Evolutionary conservation across 257 asterid genomes (phyloP).

Genomic region (Petunia secreta): DNA sequence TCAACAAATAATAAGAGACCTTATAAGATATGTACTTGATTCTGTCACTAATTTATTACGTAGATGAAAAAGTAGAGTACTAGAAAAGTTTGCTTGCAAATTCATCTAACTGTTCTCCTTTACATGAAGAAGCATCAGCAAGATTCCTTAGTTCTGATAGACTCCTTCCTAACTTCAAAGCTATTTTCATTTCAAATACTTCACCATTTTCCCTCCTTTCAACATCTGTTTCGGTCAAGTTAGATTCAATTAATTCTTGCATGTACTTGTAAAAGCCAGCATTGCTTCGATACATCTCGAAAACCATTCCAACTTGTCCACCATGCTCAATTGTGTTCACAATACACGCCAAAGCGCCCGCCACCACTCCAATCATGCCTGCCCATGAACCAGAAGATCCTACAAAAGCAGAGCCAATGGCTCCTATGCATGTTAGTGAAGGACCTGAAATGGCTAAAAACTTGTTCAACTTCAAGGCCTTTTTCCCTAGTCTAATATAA

Average conservation of each 20-base stretch:
- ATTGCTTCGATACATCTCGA: conserved; percentile 72
- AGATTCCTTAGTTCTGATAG: conserved; percentile 61
- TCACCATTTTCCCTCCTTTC: conserved; percentile 69
- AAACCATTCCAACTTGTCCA: conserved; percentile 80
- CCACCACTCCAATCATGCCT: conserved; percentile 43
- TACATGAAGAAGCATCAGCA: conserved; percentile 36
- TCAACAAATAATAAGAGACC: background rate
- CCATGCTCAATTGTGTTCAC: conserved; percentile 75
- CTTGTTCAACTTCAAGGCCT: conserved; percentile 59
- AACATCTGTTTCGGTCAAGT: conserved; percentile 47
- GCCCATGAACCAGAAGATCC: conserved; percentile 49
- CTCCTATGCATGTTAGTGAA: conserved; percentile 59
- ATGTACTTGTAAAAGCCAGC: conserved; percentile 70
- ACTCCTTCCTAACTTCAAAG: conserved; percentile 74
- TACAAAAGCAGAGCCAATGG: conserved; percentile 46
- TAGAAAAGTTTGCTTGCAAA: conserved; percentile 77
- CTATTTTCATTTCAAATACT: conserved; percentile 65
- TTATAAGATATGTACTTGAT: background rate
- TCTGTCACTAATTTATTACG: background rate
- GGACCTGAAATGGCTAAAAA: conserved; percentile 52
- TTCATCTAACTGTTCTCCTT: conserved; percentile 37
- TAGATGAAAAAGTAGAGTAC: background rate
- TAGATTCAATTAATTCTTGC: conserved; percentile 60
- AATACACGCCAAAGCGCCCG: conserved; percentile 66
- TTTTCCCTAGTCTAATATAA: conserved; percentile 51